These are phyloP conservation scores for Acacia pycnantha DNA, from an alignment of 331 rosid species.

Conservation along the genomic window DNA sequence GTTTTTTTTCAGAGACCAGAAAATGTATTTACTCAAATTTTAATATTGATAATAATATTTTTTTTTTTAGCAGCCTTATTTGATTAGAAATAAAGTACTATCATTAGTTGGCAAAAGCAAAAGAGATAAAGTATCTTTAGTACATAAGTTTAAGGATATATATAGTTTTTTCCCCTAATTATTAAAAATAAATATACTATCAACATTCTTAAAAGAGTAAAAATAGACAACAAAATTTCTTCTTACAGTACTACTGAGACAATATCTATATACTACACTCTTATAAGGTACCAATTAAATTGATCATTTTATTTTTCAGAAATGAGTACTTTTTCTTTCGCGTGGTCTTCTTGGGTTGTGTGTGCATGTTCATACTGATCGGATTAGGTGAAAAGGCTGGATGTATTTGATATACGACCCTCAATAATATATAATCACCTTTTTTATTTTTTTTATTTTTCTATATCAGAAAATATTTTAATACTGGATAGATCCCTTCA, in stretches of 20 bases:
- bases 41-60: too few relatives aligned
- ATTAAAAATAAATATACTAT: not conserved
- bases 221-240: not conserved
- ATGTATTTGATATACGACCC: not conserved
- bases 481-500: not conserved
- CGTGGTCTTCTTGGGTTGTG: not conserved
- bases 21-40: too few relatives aligned
- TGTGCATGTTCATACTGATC: not conserved
- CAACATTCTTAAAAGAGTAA: not conserved
- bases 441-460: not conserved
- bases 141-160: not conserved
- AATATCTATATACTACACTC: not conserved
- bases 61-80: not conserved
- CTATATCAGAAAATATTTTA: not conserved
- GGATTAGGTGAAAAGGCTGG: not conserved
- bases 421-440: not conserved
- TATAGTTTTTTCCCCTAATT: not conserved
- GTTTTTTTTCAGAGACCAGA: too few relatives aligned
- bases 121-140: not conserved
- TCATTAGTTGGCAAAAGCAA: too few relatives aligned
- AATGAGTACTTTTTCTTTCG: not conserved
- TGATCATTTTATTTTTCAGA: not conserved
- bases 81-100: not conserved
- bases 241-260: not conserved
- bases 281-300: not conserved